phyloP scores from a whole-genome alignment of 768 basidiomycete species.

The Podaxis sp. region DNA sequence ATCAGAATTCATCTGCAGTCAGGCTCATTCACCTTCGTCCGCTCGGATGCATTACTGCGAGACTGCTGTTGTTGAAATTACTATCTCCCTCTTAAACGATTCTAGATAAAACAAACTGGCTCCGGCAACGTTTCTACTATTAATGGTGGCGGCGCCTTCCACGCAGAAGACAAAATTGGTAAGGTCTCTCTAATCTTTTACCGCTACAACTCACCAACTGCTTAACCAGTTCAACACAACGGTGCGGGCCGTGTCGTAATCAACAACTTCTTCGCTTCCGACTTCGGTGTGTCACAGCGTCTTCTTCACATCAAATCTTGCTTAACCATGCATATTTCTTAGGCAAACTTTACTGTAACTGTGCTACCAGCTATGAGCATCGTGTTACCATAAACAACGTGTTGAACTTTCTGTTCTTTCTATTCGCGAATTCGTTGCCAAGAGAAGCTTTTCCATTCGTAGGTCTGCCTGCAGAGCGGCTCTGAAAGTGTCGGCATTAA shows the following conservation, averaged over 20 bases:
- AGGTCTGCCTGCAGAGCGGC: slow-evolving; percentile 24
- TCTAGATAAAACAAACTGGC: slow-evolving; percentile 28
- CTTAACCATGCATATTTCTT: background rate
- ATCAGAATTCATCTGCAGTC: background rate
- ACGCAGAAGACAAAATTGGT: slow-evolving; percentile 27
- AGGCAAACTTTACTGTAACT: slow-evolving; percentile 30
- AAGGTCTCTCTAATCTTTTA: background rate
- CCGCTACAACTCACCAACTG: background rate
- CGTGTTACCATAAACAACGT: slow-evolving; percentile 26
- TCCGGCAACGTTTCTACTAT: slow-evolving; percentile 25
- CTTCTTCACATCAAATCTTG: background rate
- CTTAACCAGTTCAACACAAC: slow-evolving; percentile 26
- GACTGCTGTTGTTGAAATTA: slow-evolving; percentile 7
- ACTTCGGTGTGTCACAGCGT: slow-evolving; percentile 20
- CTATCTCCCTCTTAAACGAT: background rate
- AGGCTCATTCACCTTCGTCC: slow-evolving; percentile 12
- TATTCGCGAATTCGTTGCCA: too few relatives aligned
- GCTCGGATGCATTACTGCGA: slow-evolving; percentile 7
- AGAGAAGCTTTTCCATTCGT: background rate
- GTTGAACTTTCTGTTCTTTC: background rate
- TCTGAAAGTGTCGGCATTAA: slow-evolving; percentile 26
- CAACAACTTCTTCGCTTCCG: slow-evolving; percentile 25
- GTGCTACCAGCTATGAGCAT: slow-evolving; percentile 21
- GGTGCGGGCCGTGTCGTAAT: slow-evolving; percentile 25
- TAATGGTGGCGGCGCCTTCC: slow-evolving; percentile 26